These are phyloP conservation scores for Hortaea sp. DNA, from an alignment of 2,329 filamentous ascomycete genomes.

Conservation along the genomic window DNA sequence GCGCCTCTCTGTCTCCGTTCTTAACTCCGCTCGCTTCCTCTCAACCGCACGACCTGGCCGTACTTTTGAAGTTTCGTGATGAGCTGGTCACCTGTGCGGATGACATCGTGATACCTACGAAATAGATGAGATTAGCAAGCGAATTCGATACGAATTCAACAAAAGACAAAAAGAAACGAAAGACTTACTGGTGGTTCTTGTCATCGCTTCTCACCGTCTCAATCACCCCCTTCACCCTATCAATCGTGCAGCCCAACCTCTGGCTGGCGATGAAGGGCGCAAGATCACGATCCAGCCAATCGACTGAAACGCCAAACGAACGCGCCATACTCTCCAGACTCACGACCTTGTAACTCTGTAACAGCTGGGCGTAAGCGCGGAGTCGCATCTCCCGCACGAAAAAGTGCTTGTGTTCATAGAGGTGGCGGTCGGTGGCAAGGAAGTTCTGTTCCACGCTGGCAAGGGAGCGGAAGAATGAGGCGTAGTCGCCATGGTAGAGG, in stretches of 20 bases:
- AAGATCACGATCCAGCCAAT: constrained; percentile 90
- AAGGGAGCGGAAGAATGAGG: constrained; percentile 82
- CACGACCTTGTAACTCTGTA: constrained; percentile 95
- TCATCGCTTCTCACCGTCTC: constrained; percentile 96
- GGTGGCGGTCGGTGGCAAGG: constrained; percentile 84
- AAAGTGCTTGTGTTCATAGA: constrained; percentile 93
- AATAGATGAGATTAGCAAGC: not conserved
- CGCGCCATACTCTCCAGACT: constrained; percentile 95
- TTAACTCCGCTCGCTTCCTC: constrained; percentile 62
- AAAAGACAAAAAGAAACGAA: not conserved
- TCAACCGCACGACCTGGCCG: constrained; percentile 85
- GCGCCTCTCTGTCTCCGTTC: not conserved
- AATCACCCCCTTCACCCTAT: constrained; percentile 92
- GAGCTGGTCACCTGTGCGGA: constrained; percentile 92
- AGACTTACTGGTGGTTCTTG: constrained; percentile 81
- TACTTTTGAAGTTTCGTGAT: constrained; percentile 99
- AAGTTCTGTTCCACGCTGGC: constrained; percentile 89
- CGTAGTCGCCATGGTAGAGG: constrained; percentile 89
- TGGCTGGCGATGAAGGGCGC: constrained; percentile 94
- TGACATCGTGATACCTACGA: constrained; percentile 71
- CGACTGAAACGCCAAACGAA: constrained; percentile 92
- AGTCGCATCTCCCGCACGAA: constrained; percentile 98
- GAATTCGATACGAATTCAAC: not conserved
- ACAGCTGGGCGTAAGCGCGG: constrained; percentile 87
- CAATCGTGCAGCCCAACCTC: constrained; percentile 92